Evolutionary conservation across 768 basidiomycete species (phyloP).

Genomic region (Lenzites betulinus): DNA sequence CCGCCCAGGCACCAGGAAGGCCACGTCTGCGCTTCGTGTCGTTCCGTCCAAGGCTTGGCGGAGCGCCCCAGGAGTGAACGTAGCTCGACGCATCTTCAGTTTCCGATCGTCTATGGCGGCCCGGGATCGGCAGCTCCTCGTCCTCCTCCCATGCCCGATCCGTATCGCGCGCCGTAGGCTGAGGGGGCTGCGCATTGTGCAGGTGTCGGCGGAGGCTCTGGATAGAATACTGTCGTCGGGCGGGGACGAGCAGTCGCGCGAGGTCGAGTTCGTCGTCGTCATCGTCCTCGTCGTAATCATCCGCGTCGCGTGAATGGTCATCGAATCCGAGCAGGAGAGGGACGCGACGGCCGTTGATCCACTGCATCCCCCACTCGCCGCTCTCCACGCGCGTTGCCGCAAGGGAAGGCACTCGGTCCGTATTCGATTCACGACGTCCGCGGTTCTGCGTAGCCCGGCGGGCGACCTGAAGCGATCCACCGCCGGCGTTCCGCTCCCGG

Average conservation of each 20-base stretch:
- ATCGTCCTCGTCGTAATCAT: constrained; percentile 45
- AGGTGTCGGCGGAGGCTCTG: constrained; percentile 70
- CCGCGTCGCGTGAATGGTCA: constrained; percentile 23
- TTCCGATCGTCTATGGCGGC: constrained; percentile 14
- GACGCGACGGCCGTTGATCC: constrained; percentile 26
- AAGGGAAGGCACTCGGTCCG: constrained; percentile 55
- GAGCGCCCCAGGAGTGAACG: constrained; percentile 24
- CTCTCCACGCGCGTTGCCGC: constrained; percentile 63
- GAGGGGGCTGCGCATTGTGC: constrained; percentile 19
- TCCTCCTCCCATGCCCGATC: constrained; percentile 31
- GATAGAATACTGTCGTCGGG: constrained; percentile 75
- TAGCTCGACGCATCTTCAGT: constrained; percentile 29
- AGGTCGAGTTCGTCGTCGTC: constrained; percentile 63
- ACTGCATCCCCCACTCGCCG: constrained; percentile 49
- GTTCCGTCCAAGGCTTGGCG: constrained; percentile 27
- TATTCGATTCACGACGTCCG: constrained; percentile 24
- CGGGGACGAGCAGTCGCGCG: constrained; percentile 65
- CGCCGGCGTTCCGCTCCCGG: constrained; percentile 23
- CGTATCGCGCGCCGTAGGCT: constrained; percentile 22
- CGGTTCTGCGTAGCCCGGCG: constrained; percentile 20
- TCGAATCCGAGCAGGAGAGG: constrained; percentile 15
- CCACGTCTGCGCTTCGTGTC: constrained; percentile 34
- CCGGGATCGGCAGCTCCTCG: constrained; percentile 23
- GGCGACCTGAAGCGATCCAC: constrained; percentile 11
- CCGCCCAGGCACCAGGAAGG: constrained; percentile 37